A percentile compares a stretch with the other conserved stretches of the same genome.
These are phyloP conservation scores for Erodium maritimum DNA, from an alignment of 345 rosid species.

Conservation along the genomic window DNA sequence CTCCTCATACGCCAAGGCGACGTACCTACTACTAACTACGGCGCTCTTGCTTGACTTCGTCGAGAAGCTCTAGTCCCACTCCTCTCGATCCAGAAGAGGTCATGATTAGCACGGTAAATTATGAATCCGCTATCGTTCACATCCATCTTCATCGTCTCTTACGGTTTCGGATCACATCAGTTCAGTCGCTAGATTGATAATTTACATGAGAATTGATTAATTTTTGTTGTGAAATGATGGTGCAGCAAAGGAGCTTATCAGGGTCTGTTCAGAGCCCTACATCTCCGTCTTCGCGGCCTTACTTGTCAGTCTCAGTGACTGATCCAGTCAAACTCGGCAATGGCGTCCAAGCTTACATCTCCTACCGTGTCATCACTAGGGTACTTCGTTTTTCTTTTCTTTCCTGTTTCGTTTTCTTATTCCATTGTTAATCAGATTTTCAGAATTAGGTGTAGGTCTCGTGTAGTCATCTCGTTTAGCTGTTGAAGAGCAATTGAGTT, in stretches of 20 bases:
- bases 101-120: neutral
- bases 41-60: no score
- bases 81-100: neutral
- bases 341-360: constrained; percentile 93
- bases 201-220: no score
- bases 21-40: neutral
- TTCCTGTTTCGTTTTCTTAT: no score
- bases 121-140: neutral
- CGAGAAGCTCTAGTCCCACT: no score
- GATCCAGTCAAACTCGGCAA: constrained; percentile 98
- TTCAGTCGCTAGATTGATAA: no score
- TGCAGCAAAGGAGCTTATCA: constrained; percentile 51
- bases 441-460: neutral
- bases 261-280: constrained; percentile 75
- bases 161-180: neutral
- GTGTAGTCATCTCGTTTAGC: neutral
- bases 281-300: constrained; percentile 69
- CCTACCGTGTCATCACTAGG: constrained; percentile 92
- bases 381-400: constrained; percentile 16
- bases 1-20: neutral
- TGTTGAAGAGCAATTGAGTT: neutral
- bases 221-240: constrained; percentile 14
- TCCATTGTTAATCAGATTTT: no score
- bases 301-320: constrained; percentile 60
- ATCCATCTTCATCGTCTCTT: neutral